These are phyloP conservation scores for Kluyveromyces aestuarii DNA, from an alignment of 805 yeast genomes.

Conservation along the genomic window DNA sequence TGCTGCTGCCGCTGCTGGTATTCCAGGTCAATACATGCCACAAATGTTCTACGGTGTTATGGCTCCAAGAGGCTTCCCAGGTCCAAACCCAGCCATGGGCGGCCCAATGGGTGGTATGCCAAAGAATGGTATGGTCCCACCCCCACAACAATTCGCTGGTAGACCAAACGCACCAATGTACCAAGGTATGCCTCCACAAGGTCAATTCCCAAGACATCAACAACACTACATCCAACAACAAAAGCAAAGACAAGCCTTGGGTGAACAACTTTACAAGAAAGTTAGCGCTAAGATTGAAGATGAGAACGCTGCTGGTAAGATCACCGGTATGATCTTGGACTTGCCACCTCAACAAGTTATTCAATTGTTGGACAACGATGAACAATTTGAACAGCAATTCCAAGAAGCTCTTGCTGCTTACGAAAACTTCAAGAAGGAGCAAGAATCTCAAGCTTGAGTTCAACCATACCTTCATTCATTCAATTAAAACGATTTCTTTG, in stretches of 20 bases:
- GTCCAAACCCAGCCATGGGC: constrained; percentile 76
- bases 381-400: constrained; percentile 80
- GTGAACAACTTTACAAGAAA: constrained; percentile 94
- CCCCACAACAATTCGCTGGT: constrained; percentile 50
- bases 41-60: constrained; percentile 38
- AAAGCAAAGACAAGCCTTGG: constrained; percentile 94
- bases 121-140: constrained; percentile 38
- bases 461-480: background rate
- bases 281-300: constrained; percentile 81
- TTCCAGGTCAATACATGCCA: constrained; percentile 33
- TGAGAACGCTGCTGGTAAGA: constrained; percentile 94
- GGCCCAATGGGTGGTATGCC: constrained; percentile 54
- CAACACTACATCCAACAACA: constrained; percentile 54
- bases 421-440: constrained; percentile 70
- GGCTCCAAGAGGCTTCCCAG: constrained; percentile 80
- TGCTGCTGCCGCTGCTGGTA: constrained; percentile 31
- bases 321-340: constrained; percentile 97
- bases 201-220: constrained; percentile 35
- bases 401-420: constrained; percentile 92
- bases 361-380: constrained; percentile 83
- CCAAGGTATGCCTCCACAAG: constrained; percentile 69
- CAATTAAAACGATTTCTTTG: background rate
- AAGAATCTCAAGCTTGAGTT: constrained; percentile 22
- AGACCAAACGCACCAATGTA: constrained; percentile 78
- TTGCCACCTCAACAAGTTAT: constrained; percentile 87